A percentile compares a stretch with the other conserved stretches of the same genome.
These are phyloP conservation scores for Amborella trichopoda DNA, from an alignment of 164 flowering plant species.

Conservation along the genomic window DNA sequence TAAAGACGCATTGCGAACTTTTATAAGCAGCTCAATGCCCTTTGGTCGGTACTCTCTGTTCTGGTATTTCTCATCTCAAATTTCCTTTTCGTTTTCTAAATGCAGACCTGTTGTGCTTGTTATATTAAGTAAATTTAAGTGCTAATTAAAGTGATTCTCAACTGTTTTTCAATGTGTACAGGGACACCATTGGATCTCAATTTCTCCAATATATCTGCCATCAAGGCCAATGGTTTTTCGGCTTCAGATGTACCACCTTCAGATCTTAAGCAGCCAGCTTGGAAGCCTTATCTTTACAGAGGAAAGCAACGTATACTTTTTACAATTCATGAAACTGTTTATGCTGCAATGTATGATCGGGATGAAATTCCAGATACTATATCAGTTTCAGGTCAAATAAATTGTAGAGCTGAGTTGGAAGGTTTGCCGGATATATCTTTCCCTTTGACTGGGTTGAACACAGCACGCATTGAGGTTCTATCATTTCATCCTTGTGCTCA, in stretches of 20 bases:
- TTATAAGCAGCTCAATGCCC: slow-evolving; percentile 86
- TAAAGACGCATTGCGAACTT: slow-evolving; percentile 72
- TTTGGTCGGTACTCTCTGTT: slow-evolving; percentile 82
- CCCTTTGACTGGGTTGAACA: slow-evolving; percentile 63
- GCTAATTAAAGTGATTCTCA: not conserved
- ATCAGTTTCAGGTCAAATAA: slow-evolving; percentile 83
- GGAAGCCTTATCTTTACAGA: slow-evolving; percentile 93
- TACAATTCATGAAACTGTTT: slow-evolving; percentile 62
- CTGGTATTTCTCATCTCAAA: slow-evolving; percentile 35
- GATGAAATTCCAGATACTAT: slow-evolving; percentile 90
- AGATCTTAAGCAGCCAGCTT: slow-evolving; percentile 89
- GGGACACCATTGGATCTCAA: slow-evolving; percentile 94
- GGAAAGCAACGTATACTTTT: slow-evolving; percentile 82
- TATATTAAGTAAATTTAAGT: not conserved
- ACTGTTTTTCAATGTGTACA: slow-evolving; percentile 11
- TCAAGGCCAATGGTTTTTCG: slow-evolving; percentile 71
- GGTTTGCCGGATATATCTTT: slow-evolving; percentile 91
- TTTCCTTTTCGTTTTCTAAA: slow-evolving; percentile 3
- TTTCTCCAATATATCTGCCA: slow-evolving; percentile 53
- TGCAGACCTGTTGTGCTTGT: too few relatives aligned
- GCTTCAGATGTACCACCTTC: slow-evolving; percentile 65
- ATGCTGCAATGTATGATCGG: slow-evolving; percentile 92
- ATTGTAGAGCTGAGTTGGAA: slow-evolving; percentile 94
- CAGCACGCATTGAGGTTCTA: slow-evolving; percentile 48
- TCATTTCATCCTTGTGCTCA: slow-evolving; percentile 97